Evolutionary conservation across 2,329 filamentous ascomycete genomes (phyloP).

Genomic region (Alternaria longipes): DNA sequence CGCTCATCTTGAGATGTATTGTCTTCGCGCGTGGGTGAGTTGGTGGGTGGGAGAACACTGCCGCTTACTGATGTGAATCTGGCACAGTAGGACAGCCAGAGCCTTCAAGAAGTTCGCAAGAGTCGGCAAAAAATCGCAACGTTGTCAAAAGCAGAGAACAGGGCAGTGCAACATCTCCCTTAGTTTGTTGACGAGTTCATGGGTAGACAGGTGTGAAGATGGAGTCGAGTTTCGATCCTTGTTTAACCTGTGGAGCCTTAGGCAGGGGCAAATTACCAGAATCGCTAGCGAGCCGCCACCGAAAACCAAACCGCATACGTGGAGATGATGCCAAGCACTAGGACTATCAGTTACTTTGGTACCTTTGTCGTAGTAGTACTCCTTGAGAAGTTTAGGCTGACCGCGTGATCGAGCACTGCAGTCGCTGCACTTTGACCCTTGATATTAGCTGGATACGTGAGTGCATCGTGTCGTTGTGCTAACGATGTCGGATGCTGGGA

Average conservation of each 20-base stretch:
- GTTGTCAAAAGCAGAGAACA: neutral
- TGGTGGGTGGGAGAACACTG: neutral
- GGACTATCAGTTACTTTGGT: neutral
- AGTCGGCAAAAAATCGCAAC: neutral
- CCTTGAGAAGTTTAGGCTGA: neutral
- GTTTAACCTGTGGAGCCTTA: neutral
- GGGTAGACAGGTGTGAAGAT: neutral
- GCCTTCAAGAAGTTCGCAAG: neutral
- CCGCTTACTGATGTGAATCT: neutral
- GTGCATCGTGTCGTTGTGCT: neutral
- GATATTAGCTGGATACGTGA: neutral
- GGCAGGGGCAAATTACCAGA: conserved; percentile 3
- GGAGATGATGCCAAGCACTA: neutral
- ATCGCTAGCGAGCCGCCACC: neutral
- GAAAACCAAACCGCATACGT: neutral
- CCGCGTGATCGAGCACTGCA: neutral
- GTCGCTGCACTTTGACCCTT: neutral
- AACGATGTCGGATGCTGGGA: too few species aligned
- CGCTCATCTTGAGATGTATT: neutral
- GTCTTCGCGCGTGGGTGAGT: neutral
- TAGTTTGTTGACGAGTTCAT: neutral
- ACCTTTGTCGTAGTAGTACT: neutral
- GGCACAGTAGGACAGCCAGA: neutral
- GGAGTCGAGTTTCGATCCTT: neutral
- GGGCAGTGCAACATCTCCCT: neutral